Base-by-base conservation (phyloP, 2,329 filamentous ascomycete species). In the Westerdykella ornata region DNA sequence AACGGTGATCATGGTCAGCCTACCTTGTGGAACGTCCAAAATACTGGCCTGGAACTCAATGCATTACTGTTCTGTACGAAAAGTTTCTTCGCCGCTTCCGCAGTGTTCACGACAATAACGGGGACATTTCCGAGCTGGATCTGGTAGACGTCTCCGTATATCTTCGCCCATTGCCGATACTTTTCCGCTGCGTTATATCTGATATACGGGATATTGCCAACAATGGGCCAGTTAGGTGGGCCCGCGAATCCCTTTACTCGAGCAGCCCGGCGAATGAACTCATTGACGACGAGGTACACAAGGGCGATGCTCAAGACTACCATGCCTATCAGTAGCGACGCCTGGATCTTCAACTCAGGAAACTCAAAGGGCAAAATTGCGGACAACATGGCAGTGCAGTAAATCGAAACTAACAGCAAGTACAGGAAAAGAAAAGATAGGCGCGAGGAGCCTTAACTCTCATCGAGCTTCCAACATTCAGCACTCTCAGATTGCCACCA, bases 21-120 rank as follows among this genome's bases (percentile, higher is more conserved):
- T 43, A 65, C 63, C 47, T 70, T 70, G 39, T 72, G 68, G 44
- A 72, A 71, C 1, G 69, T 71, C 54, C 69, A 70, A 41, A 71
- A 69, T 5, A 70, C 65, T 0, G 69, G 68, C 14, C 68, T 53
- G 5, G 63, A 67, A 41, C 63, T 67, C 39, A 71, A 48, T 2
- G 67, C 66, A 43, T 69, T 64, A 36, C 65, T 67, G 40, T 69
- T 62, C 9, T 65, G 58, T 13, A 68, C 66, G 34, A 71, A 70
- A 17, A 71, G 57, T 42, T 64, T 63, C 38, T 55, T 62, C 26
- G 68, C 68, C 8, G 65, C 60, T 17, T 62, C 62, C 0, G 68
- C 68, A 32, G 55, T 67, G 45, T 70, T 71, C 31, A 71, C 68
- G 7, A 71, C 66, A 5, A 71, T 54, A 3, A 72, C 63, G 0